A percentile compares a stretch with the other conserved stretches of the same genome.
Conservation (phyloP, 225 moss, liverwort and hornwort genomes). For the Marchantia polymorpha region DNA sequence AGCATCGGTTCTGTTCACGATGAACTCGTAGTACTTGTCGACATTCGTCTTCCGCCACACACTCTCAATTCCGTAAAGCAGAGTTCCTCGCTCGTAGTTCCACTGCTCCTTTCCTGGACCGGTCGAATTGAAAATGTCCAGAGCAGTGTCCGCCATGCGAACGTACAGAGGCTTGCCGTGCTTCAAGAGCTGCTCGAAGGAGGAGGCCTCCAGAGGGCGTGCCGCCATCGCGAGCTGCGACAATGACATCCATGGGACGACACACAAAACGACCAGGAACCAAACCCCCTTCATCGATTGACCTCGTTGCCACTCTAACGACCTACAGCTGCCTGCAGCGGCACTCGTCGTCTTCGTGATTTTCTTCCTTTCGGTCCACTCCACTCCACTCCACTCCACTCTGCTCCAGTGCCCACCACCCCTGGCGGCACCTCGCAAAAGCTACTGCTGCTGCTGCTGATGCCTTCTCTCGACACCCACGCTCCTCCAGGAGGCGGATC, state of each 20-base stretch:
- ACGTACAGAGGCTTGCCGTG: conserved; percentile 29
- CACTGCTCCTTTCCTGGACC: conserved; percentile 59
- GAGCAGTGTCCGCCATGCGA: conserved; percentile 64
- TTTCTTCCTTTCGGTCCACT: too few relatives aligned
- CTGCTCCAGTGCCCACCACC: too few relatives aligned
- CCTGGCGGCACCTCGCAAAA: too few relatives aligned
- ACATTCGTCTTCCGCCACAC: conserved; percentile 42
- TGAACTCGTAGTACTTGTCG: conserved; percentile 47
- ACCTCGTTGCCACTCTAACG: too few relatives aligned
- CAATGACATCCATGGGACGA: neutral
- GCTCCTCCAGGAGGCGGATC: too few relatives aligned
- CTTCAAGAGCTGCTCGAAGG: too few relatives aligned
- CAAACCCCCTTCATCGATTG: neutral
- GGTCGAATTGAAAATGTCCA: conserved; percentile 39
- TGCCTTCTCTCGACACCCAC: too few relatives aligned
- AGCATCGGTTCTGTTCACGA: conserved; percentile 55
- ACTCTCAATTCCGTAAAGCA: conserved; percentile 55
- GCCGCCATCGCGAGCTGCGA: neutral
- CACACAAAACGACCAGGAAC: neutral
- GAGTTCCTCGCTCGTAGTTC: conserved; percentile 63
- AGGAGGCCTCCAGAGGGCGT: neutral
- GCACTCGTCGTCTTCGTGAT: too few relatives aligned
- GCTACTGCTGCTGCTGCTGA: too few relatives aligned
- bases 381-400: too few relatives aligned
- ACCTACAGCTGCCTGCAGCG: too few relatives aligned